A percentile compares a stretch with the other conserved stretches of the same genome.
These are phyloP conservation scores for Neonectria hederae DNA, from an alignment of 2,329 filamentous ascomycete species.

Conservation along the genomic window DNA sequence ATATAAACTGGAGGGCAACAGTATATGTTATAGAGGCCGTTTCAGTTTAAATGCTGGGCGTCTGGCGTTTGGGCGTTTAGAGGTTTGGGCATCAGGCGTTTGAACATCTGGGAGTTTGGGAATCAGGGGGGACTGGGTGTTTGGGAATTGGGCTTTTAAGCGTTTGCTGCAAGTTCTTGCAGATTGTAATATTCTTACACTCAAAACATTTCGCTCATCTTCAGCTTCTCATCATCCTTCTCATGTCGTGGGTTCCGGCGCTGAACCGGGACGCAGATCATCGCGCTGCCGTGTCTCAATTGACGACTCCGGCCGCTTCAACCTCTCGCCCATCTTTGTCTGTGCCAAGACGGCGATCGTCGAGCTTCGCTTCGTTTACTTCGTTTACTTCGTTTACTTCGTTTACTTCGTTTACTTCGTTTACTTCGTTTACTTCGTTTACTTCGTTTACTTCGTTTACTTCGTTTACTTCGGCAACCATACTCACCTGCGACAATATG, in stretches of 20 bases:
- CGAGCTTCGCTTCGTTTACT: constrained; percentile 13
- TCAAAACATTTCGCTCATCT: not conserved
- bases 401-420: too few relatives aligned
- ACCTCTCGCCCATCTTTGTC: constrained; percentile 7
- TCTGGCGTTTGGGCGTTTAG: too few relatives aligned
- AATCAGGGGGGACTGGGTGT: too few relatives aligned
- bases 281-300: constrained; percentile 10
- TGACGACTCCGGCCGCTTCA: constrained; percentile 5
- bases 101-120: not conserved
- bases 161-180: not conserved
- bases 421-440: too few relatives aligned
- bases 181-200: not conserved
- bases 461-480: constrained; percentile 1
- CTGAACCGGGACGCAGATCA: constrained; percentile 35
- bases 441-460: too few relatives aligned
- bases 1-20: not conserved
- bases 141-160: not conserved
- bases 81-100: not conserved
- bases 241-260: constrained; percentile 28
- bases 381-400: too few relatives aligned
- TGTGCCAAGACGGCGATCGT: not conserved
- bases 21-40: not conserved
- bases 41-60: not conserved
- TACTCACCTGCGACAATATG: constrained; percentile 6
- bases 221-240: constrained; percentile 22